Percentiles rank a stretch among this genome's conserved stretches.
These are phyloP conservation scores for Cystobasidium pallidum DNA, from an alignment of 1,284 basidiomycete genomes.

Conservation along the genomic window DNA sequence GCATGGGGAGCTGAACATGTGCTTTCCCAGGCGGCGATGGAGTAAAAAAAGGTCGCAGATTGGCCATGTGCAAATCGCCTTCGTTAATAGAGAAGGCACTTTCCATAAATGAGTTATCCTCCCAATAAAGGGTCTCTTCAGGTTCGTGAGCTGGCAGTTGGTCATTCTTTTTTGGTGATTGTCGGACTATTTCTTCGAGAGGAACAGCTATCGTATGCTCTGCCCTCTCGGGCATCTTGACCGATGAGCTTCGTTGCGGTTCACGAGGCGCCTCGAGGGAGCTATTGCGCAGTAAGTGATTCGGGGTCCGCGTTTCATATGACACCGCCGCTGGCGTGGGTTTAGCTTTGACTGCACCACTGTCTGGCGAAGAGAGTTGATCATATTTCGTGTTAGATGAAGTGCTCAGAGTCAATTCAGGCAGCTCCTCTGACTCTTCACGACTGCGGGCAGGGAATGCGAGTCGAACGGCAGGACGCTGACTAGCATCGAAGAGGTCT, in stretches of 20 bases:
- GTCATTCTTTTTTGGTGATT: too few species aligned
- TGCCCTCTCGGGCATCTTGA: background rate
- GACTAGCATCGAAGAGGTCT: slow-evolving; percentile 15
- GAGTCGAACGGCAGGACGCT: background rate
- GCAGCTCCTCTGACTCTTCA: slow-evolving; percentile 12
- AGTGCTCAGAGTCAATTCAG: background rate
- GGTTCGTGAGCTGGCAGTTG: background rate
- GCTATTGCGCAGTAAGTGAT: too few species aligned
- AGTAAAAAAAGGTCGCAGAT: background rate
- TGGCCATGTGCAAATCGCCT: background rate
- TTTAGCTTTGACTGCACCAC: background rate
- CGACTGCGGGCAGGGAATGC: background rate
- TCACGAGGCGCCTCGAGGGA: too few species aligned
- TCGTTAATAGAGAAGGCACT: background rate
- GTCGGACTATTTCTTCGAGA: too few species aligned
- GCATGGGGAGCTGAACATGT: background rate
- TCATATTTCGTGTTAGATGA: background rate
- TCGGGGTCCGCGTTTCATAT: too few species aligned
- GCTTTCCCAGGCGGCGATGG: background rate
- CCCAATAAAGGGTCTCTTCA: background rate
- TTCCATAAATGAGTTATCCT: slow-evolving; percentile 5
- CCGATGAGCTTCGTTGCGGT: background rate
- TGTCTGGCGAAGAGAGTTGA: background rate
- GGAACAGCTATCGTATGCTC: too few species aligned
- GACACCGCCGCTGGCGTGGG: background rate